phyloP scores from a whole-genome alignment of 345 rosid species.

The Eucalyptus coolabah region DNA sequence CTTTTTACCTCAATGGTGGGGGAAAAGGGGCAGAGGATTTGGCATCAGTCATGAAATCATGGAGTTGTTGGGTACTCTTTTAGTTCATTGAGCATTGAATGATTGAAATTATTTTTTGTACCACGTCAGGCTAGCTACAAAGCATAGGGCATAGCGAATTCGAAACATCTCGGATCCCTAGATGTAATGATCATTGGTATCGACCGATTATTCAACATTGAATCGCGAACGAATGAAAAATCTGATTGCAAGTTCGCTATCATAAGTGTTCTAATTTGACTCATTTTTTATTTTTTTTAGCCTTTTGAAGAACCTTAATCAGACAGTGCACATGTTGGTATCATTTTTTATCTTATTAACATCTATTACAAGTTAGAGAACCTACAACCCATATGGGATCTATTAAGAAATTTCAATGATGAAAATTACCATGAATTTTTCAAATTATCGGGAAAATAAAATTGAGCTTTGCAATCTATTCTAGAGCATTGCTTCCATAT shows the following conservation, averaged over 20 bases:
- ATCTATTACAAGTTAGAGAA: not conserved
- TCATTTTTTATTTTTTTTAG: not conserved
- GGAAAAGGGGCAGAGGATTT: not conserved
- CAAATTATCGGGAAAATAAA: not conserved
- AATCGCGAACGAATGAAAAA: not conserved
- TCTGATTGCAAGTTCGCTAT: fast-evolving
- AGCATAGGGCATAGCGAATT: not conserved
- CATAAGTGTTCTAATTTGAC: not conserved
- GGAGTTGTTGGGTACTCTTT: not conserved
- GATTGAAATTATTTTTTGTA: not conserved
- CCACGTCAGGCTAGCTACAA: not conserved
- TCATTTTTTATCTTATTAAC: not conserved
- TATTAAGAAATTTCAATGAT: not conserved
- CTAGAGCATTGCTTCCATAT: not conserved
- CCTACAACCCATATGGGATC: not conserved
- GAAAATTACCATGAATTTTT: not conserved
- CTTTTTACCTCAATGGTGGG: not conserved
- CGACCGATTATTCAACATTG: fast-evolving
- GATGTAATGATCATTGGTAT: fast-evolving
- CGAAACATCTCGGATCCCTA: not conserved
- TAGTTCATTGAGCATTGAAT: not conserved
- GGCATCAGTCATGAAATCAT: not conserved
- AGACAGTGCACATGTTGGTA: not conserved
- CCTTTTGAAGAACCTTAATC: not conserved
- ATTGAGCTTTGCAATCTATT: not conserved